phyloP scores from a whole-genome alignment of 305 asterid species.

The Solanum hybrid region DNA sequence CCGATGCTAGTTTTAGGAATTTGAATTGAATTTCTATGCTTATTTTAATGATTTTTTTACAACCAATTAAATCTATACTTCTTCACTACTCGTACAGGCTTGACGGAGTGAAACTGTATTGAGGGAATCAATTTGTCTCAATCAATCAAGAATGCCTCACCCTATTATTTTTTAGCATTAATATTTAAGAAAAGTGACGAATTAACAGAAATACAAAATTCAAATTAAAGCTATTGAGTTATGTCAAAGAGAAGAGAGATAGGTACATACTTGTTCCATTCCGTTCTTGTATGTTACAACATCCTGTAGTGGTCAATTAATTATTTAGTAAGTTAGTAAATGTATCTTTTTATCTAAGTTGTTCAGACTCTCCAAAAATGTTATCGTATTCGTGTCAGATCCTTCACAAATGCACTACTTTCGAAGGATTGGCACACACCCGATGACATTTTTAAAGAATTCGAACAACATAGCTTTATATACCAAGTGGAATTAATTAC shows the following conservation, averaged over 20 bases:
- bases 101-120: too few species aligned
- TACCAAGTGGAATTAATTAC: background rate
- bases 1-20: background rate
- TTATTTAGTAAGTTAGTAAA: conserved; percentile 1
- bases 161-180: too few species aligned
- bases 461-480: background rate
- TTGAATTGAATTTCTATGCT: background rate
- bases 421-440: background rate
- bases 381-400: background rate
- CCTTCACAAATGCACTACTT: background rate
- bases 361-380: background rate
- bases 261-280: conserved; percentile 53
- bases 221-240: background rate
- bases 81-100: too few species aligned
- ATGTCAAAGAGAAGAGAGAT: background rate
- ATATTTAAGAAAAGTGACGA: too few species aligned
- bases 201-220: background rate
- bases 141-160: too few species aligned
- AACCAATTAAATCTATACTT: too few species aligned
- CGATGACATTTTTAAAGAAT: background rate
- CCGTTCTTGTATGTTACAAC: conserved; percentile 53
- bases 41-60: background rate
- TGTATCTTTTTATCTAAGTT: background rate
- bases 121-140: too few species aligned
- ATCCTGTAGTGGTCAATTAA: conserved; percentile 51